Percentiles rank a stretch among this genome's conserved stretches.
Evolutionary conservation across 495 filamentous ascomycete genomes (phyloP).

Genomic region (Trichocladium uniseriatum): DNA sequence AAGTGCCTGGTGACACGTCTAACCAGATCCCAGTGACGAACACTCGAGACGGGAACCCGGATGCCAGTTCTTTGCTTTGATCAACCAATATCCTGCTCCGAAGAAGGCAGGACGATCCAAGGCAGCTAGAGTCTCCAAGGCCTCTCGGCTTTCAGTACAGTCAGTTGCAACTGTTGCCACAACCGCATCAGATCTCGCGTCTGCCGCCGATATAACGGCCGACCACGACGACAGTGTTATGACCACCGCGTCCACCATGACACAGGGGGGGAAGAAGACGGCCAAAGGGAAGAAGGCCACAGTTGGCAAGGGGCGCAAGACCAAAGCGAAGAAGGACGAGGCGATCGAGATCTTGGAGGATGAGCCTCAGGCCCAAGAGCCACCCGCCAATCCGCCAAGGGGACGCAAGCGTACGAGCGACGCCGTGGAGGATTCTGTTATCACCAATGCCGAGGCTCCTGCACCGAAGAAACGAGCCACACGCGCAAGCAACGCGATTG

Average conservation of each 20-base stretch:
- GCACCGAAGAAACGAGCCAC: slow-evolving; percentile 60
- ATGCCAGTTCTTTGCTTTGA: slow-evolving; percentile 69
- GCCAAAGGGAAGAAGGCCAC: slow-evolving; percentile 30
- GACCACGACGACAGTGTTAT: slow-evolving; percentile 63
- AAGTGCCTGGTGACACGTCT: slow-evolving; percentile 1
- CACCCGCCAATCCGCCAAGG: slow-evolving; percentile 32
- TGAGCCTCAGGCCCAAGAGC: slow-evolving; percentile 31
- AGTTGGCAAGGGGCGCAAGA: slow-evolving; percentile 36
- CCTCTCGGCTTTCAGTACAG: slow-evolving; percentile 61
- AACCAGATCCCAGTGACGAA: slow-evolving; percentile 56
- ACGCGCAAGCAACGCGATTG: slow-evolving; percentile 28
- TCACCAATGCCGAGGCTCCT: slow-evolving; percentile 40
- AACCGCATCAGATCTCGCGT: slow-evolving; percentile 39
- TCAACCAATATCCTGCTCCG: slow-evolving; percentile 34
- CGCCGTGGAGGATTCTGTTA: slow-evolving; percentile 38
- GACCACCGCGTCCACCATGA: slow-evolving; percentile 49
- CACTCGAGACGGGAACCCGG: slow-evolving; percentile 67
- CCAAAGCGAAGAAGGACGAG: slow-evolving; percentile 53
- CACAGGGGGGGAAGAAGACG: slow-evolving; percentile 43
- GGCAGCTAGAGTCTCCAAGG: slow-evolving; percentile 51
- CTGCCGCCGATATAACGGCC: slow-evolving; percentile 38
- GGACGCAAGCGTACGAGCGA: slow-evolving; percentile 62
- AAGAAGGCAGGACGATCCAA: slow-evolving; percentile 50
- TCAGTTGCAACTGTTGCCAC: slow-evolving; percentile 52
- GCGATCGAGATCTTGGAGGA: slow-evolving; percentile 41